phyloP scores from a whole-genome alignment of 352 stramenopile species.

The Bremia lactucae region DNA sequence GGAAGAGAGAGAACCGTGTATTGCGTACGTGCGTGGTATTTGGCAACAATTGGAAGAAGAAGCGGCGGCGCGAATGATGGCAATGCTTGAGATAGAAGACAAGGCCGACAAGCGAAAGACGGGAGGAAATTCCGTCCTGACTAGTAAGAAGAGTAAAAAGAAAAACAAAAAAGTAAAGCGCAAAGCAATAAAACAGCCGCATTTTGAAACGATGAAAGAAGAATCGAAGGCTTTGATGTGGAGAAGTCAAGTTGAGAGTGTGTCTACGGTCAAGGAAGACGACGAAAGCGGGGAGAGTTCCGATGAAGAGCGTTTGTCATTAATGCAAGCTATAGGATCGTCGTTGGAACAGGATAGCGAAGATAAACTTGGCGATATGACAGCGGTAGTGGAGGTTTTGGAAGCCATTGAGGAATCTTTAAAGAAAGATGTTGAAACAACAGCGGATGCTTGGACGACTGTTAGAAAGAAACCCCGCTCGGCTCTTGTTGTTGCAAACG shows the following conservation, averaged over 20 bases:
- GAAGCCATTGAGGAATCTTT: not conserved
- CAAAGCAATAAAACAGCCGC: constrained; percentile 29
- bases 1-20: constrained; percentile 43
- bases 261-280: constrained; percentile 4
- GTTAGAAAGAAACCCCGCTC: constrained; percentile 59
- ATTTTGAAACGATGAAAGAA: not conserved
- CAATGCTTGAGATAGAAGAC: constrained; percentile 79
- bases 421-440: not conserved
- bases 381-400: not conserved
- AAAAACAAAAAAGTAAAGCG: constrained; percentile 68
- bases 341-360: constrained; percentile 11
- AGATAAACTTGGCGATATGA: constrained; percentile 4
- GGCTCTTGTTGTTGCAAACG: constrained; percentile 4
- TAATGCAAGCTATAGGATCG: constrained; percentile 3
- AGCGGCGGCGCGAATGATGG: constrained; percentile 63
- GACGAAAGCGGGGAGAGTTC: constrained; percentile 10
- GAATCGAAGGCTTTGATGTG: not conserved
- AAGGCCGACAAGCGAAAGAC: constrained; percentile 7
- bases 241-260: too few species aligned
- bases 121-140: not conserved
- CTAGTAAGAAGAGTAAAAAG: constrained; percentile 53
- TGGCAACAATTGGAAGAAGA: constrained; percentile 73
- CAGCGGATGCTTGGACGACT: constrained; percentile 47
- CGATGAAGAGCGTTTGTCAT: constrained; percentile 15
- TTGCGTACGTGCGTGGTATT: constrained; percentile 44